These are phyloP conservation scores for Penicillium sp. DNA, from an alignment of 2,329 filamentous ascomycete species.

Conservation along the genomic window DNA sequence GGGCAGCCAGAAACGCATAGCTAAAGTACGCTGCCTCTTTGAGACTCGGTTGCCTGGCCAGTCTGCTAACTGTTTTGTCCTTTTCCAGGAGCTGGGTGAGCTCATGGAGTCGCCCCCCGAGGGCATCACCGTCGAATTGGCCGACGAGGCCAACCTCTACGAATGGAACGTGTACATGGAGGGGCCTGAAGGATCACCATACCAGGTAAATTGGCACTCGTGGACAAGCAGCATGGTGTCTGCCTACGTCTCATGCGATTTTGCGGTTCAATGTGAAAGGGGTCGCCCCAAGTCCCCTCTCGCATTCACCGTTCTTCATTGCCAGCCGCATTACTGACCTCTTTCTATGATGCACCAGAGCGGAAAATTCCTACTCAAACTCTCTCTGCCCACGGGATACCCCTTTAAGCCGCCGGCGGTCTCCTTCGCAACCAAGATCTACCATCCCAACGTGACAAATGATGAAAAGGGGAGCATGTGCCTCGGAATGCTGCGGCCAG, in stretches of 20 bases:
- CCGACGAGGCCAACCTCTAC: slow-evolving; percentile 63
- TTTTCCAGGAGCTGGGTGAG: slow-evolving; percentile 59
- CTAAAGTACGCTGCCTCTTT: slow-evolving; percentile 36
- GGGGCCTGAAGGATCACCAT: slow-evolving; percentile 63
- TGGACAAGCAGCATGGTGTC: not conserved
- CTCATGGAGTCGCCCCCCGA: slow-evolving; percentile 54
- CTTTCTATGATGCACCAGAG: slow-evolving; percentile 46
- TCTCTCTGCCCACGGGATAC: slow-evolving; percentile 75
- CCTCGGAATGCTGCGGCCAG: slow-evolving; percentile 74
- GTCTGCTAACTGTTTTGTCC: not conserved
- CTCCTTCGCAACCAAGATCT: slow-evolving; percentile 83
- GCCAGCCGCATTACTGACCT: slow-evolving; percentile 8
- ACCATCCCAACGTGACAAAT: slow-evolving; percentile 92
- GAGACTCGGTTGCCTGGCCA: not conserved
- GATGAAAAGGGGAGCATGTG: slow-evolving; percentile 83
- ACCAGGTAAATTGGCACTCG: slow-evolving; percentile 51
- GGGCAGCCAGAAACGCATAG: slow-evolving; percentile 48
- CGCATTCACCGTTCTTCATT: too few species aligned
- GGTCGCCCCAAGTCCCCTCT: too few species aligned
- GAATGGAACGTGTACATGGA: slow-evolving; percentile 67
- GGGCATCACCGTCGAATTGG: slow-evolving; percentile 57
- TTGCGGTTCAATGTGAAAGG: too few species aligned
- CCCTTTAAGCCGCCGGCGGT: slow-evolving; percentile 84
- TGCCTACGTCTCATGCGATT: too few species aligned
- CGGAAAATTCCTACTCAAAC: slow-evolving; percentile 69